Conservation (phyloP, 192 early-diverging fungal species). For the Mortierella antarctica region DNA sequence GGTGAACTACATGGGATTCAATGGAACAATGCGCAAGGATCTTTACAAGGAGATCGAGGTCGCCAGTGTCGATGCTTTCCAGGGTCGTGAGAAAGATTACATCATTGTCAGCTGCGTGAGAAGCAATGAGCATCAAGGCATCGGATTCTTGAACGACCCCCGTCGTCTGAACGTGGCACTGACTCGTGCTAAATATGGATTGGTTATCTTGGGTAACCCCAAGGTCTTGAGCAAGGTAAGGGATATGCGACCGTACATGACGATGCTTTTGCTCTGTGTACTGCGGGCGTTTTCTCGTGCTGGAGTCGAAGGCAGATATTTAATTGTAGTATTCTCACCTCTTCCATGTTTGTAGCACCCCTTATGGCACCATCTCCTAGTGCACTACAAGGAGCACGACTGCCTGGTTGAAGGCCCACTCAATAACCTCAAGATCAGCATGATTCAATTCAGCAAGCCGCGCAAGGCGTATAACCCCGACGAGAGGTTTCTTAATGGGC, state of each 20-base stretch:
- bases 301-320: no score
- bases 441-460: conserved; percentile 89
- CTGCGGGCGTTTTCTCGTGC: not conserved
- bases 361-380: conserved; percentile 96
- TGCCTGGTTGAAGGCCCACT: conserved; percentile 95
- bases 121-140: conserved; percentile 97
- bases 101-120: conserved; percentile 98
- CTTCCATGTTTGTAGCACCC: conserved; percentile 71
- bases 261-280: not conserved
- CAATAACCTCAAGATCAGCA: conserved; percentile 86
- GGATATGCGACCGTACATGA: not conserved
- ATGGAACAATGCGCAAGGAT: conserved; percentile 90
- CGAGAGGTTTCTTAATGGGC: conserved; percentile 67
- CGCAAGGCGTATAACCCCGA: conserved; percentile 67
- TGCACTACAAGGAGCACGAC: conserved; percentile 89
- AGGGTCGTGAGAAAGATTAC: conserved; percentile 99
- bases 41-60: conserved; percentile 99
- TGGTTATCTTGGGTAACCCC: conserved; percentile 96
- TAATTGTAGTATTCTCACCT: not conserved
- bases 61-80: conserved; percentile 98
- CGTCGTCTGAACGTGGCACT: conserved; percentile 92
- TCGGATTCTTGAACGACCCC: conserved; percentile 92
- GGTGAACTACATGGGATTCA: conserved; percentile 95
- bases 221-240: conserved; percentile 85
- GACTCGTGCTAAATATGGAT: conserved; percentile 92